Percentiles rank a stretch among this genome's conserved stretches.
These are phyloP conservation scores for Candida ortonii DNA, from an alignment of 805 yeast species.

Conservation along the genomic window DNA sequence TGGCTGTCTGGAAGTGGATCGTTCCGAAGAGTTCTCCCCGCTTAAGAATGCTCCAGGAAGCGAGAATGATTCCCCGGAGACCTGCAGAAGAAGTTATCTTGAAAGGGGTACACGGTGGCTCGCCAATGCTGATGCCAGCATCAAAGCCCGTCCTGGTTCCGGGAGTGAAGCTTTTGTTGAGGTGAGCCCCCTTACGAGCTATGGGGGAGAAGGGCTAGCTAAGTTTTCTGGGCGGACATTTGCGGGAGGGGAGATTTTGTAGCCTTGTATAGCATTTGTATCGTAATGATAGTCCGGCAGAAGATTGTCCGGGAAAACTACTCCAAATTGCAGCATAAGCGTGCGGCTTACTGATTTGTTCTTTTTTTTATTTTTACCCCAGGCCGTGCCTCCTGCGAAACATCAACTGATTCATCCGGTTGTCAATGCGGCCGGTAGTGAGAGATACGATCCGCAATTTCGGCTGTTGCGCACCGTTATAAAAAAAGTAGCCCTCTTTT, in stretches of 20 bases:
- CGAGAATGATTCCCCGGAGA: conserved; percentile 78
- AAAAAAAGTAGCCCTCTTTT: no score
- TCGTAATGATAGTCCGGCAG: no score
- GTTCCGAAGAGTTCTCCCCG: conserved; percentile 87
- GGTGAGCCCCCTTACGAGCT: conserved; percentile 72
- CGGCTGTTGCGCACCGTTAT: no score
- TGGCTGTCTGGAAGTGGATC: conserved; percentile 89
- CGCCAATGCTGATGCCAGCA: conserved; percentile 29
- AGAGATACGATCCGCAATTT: no score
- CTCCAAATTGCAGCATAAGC: no score
- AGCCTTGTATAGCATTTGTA: no score
- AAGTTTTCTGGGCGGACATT: conserved; percentile 21
- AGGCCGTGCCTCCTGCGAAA: background rate
- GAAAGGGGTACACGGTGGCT: conserved; percentile 74
- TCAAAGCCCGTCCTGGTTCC: background rate
- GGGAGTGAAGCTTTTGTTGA: conserved; percentile 57
- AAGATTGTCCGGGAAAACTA: no score
- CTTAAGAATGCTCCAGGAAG: conserved; percentile 87
- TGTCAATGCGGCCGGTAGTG: no score
- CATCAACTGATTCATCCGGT: no score
- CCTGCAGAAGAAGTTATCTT: conserved; percentile 67
- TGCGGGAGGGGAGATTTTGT: conserved; percentile 4
- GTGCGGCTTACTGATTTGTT: background rate
- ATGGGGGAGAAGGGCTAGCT: conserved; percentile 70
- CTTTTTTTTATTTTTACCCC: background rate